These are phyloP conservation scores for Carex cristatella DNA, from an alignment of 176 grass and related monocot species.

Conservation along the genomic window DNA sequence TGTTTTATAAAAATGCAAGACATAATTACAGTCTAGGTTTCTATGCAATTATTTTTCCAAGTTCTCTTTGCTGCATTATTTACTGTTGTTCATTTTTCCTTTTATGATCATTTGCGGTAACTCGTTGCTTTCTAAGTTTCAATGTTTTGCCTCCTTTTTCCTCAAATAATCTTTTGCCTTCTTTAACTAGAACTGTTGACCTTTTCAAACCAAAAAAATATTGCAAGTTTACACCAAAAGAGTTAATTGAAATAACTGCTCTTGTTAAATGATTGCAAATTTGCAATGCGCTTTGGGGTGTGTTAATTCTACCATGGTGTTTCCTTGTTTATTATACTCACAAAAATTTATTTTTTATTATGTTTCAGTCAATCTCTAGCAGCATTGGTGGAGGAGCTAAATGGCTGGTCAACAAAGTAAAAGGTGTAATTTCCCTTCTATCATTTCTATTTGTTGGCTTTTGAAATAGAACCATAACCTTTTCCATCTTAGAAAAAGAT, in stretches of 20 bases:
- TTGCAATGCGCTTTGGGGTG: neutral
- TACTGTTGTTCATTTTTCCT: neutral
- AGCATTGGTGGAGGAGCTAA: slow-evolving; percentile 85
- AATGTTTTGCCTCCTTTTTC: neutral
- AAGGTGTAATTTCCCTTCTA: slow-evolving; percentile 44
- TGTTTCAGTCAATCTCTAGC: slow-evolving; percentile 68
- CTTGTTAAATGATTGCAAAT: neutral
- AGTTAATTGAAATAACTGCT: neutral
- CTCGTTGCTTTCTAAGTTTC: neutral
- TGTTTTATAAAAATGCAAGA: neutral
- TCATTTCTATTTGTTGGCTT: slow-evolving; percentile 5
- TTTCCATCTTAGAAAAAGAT: neutral
- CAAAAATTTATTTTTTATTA: slow-evolving; percentile 22
- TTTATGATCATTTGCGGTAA: neutral
- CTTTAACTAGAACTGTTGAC: neutral
- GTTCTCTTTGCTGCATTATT: neutral
- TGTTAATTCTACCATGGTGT: neutral
- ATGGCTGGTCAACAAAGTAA: slow-evolving; percentile 99
- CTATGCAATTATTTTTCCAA: neutral
- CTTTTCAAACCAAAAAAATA: neutral
- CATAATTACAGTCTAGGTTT: neutral
- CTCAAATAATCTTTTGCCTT: neutral
- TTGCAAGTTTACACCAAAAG: neutral
- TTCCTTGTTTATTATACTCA: slow-evolving; percentile 23
- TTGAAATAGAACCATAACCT: neutral